These are phyloP conservation scores for Fusarium mexicanum DNA, from an alignment of 2,329 filamentous ascomycete species.

Conservation along the genomic window DNA sequence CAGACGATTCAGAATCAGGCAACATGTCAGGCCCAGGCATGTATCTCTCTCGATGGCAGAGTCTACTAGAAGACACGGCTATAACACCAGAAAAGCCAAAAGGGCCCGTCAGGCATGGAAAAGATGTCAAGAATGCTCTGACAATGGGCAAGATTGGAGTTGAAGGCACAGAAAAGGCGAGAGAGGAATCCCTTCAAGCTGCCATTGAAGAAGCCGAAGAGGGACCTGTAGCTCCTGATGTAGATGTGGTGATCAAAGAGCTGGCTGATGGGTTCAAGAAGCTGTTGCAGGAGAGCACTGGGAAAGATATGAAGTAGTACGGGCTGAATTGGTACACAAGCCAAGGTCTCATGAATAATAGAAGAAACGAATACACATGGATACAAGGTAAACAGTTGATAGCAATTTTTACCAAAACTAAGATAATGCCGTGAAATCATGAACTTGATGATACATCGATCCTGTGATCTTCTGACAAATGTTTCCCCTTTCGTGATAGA, in stretches of 20 bases:
- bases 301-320: neutral
- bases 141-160: slow-evolving; percentile 57
- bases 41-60: slow-evolving; percentile 78
- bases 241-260: slow-evolving; percentile 53
- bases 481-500: neutral
- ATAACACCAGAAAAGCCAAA: slow-evolving; percentile 68
- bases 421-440: neutral
- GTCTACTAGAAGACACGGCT: slow-evolving; percentile 72
- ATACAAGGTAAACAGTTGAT: neutral
- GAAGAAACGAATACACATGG: neutral
- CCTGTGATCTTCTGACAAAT: neutral
- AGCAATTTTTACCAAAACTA: slow-evolving; percentile 15
- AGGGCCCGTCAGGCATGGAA: slow-evolving; percentile 64
- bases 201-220: slow-evolving; percentile 46
- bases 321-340: neutral
- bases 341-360: neutral
- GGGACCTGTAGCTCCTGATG: slow-evolving; percentile 52
- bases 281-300: slow-evolving; percentile 41
- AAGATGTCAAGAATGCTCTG: slow-evolving; percentile 58
- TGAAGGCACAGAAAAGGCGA: slow-evolving; percentile 41
- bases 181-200: slow-evolving; percentile 30
- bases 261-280: slow-evolving; percentile 53
- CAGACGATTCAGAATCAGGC: slow-evolving; percentile 38
- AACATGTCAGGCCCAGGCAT: slow-evolving; percentile 72
- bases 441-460: neutral